Base-by-base conservation (phyloP, 331 rosid species). In the Rhamnella rubrinervis region DNA sequence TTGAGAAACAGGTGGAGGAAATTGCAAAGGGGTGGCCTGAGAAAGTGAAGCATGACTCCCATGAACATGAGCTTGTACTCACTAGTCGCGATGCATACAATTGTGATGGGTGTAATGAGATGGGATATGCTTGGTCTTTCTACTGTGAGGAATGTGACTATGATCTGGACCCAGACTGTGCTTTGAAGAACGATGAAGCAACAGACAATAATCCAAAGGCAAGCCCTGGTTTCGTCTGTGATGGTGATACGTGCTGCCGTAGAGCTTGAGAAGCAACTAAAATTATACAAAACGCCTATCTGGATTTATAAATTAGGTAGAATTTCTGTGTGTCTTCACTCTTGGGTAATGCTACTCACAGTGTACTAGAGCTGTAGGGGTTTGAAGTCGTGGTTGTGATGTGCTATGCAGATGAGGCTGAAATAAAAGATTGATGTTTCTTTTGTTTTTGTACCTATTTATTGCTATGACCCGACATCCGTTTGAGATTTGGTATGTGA, bases 91-190 rank as follows among this genome's bases (percentile, higher is more conserved):
- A 1, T 1, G 20, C 20, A 10, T 83, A 83, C 56, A 8, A 1
- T 55, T 83, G 87, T 11, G 52, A 73, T 47, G 67, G 63, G 8
- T 79, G 87, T 16, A 37, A 53, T 20, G 77, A 57, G 39, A 56
- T 56, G 16, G 87, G 87, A 69, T 4, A 65, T 55, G 59, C 73
- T 6, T 83, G 81, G 84, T 75, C 84, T 4, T 79, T 63, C 55
- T 64, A 55, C 77, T 83, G 87, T 11, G 21, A 59, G 59, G 46
- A 75, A 17, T 83, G 87, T 66, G 79, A 83, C 76, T 81, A 76
- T 17, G 76, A 81, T 72, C 78, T 83, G 44, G 81, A 79, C 55
- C 87, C 87, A 7, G 68, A 76, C 14, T 83, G 87, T n/a, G 84
- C 84, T 68, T 56, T 78, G 84, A 67, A 76, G 55, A 76, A 76